Conservation (phyloP, 1,284 basidiomycete species). For the Boletellus sp. region DNA sequence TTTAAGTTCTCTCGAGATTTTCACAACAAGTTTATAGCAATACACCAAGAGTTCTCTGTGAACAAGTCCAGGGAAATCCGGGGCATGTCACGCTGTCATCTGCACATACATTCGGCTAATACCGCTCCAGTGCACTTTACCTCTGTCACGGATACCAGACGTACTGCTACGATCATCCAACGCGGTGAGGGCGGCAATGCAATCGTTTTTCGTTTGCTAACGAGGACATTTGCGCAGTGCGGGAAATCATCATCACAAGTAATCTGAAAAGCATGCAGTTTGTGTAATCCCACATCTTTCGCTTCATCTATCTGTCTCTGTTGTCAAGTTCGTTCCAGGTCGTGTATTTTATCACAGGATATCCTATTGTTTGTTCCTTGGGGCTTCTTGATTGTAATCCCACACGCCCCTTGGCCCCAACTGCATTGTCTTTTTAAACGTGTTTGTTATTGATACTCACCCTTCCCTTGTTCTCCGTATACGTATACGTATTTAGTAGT, state of each 20-base stretch:
- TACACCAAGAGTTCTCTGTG: conserved; percentile 64
- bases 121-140: conserved; percentile 64
- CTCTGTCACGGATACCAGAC: conserved; percentile 68
- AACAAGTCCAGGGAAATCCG: conserved; percentile 69
- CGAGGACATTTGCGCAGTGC: conserved; percentile 36
- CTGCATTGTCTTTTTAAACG: conserved; percentile 13
- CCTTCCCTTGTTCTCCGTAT: conserved; percentile 9
- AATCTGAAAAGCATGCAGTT: conserved; percentile 56
- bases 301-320: conserved; percentile 1
- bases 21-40: conserved; percentile 62
- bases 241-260: conserved; percentile 59
- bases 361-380: conserved; percentile 15
- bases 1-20: conserved; percentile 51
- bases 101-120: conserved; percentile 4
- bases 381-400: conserved; percentile 17
- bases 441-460: neutral
- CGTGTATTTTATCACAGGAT: conserved; percentile 21
- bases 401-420: conserved; percentile 5
- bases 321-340: conserved; percentile 6
- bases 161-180: conserved; percentile 54
- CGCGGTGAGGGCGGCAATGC: conserved; percentile 39
- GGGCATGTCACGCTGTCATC: conserved; percentile 41
- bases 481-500: conserved; percentile 24
- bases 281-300: conserved; percentile 36
- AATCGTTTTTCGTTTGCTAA: neutral